Conservation (phyloP, 441 rosid genomes). For the Pelargonium myrrhifolium region DNA sequence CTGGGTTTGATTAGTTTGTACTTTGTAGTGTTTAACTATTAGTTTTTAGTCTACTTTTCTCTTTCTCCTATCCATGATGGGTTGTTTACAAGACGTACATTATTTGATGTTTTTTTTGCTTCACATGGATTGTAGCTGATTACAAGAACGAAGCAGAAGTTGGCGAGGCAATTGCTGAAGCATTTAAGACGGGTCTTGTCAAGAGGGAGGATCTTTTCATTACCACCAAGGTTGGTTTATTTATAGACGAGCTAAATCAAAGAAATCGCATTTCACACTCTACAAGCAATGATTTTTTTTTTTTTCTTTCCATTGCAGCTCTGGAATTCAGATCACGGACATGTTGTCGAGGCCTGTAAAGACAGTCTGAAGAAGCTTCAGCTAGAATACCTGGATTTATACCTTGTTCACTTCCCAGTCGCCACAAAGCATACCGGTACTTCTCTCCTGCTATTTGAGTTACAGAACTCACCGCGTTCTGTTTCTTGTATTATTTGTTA, state of each 20-base stretch:
- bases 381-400: constrained; percentile 84
- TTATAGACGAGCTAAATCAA: background rate
- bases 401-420: constrained; percentile 80
- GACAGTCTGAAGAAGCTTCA: constrained; percentile 84
- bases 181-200: constrained; percentile 55
- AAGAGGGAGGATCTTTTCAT: constrained; percentile 83
- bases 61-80: background rate
- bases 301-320: constrained; percentile 37
- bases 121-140: constrained; percentile 50
- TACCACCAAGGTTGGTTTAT: constrained; percentile 60
- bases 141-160: constrained; percentile 77
- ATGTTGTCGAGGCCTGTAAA: constrained; percentile 81
- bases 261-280: background rate
- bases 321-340: constrained; percentile 93
- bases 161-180: constrained; percentile 80
- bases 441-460: constrained; percentile 11
- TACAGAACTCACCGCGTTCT: background rate
- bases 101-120: constrained; percentile 7
- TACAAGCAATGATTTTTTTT: constrained; percentile 3
- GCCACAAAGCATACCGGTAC: constrained; percentile 79
- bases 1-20: too few species aligned
- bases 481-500: background rate
- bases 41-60: background rate
- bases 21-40: background rate
- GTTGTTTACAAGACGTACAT: background rate